Evolutionary conservation across 495 filamentous ascomycete species (phyloP), one percentile per base, ranked within the genome.

Genomic region (Oidiodendron maius): DNA sequence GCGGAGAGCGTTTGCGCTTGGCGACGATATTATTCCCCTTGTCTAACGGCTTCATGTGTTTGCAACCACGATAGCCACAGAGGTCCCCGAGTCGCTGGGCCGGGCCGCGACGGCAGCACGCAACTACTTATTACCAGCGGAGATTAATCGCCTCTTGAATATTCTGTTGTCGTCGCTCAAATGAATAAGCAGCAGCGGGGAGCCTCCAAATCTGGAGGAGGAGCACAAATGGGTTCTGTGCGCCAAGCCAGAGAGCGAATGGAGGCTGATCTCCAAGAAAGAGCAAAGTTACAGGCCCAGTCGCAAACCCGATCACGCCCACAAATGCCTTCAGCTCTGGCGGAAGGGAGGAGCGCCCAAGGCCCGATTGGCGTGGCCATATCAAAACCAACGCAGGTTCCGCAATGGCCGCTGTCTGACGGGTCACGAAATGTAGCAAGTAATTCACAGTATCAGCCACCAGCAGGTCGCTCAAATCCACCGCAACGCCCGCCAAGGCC

Each of bases 401-500:
- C 75, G 3, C 74, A 79, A 45, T 78, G 75, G 76, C 75, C 73
- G 11, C 57, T 76, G 58, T 66, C 71, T 36, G 68, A 73, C 12
- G 58, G 70, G 46, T 51, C 59, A 51, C 40, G 67, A 46, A 59
- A 52, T 41, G 38, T 61, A 51, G 17, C 59, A 58, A 54, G 52
- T 64, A 61, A 40, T 57, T 57, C 42, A 58, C 46, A 44, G 36
- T 76, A 74, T 46, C 65, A 71, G 56, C 71, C 75, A 55, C 64
- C 72, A 21, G 57, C 61, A 3, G 74, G 74, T 6, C 67, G 71
- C 49, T 77, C 76, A 24, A 73, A 76, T 53, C 75, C 82, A 35
- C 84, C 84, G 10, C 78, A 78, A 62, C 73, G 84, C 52, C 86
- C 86, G 18, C 80, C 78, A 28, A 76, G 82, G 34, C 84, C 84